Conservation (phyloP, 257 asterid genomes). For the Solanum acaule region DNA sequence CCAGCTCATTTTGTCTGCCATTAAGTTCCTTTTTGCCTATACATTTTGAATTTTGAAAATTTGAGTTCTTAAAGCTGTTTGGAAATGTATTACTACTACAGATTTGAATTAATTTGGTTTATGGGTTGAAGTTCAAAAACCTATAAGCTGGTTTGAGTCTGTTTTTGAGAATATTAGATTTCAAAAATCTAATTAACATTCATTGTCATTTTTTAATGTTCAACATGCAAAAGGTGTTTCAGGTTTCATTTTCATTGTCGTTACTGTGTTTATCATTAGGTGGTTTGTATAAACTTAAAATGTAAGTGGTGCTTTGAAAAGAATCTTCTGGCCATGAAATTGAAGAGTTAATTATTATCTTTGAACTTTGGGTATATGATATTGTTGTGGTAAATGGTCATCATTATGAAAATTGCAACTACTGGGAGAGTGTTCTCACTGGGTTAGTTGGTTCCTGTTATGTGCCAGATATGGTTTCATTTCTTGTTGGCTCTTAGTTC, state of each 20-base stretch:
- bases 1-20: neutral
- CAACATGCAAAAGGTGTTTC: neutral
- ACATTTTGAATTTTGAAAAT: neutral
- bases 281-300: too few relatives aligned
- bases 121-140: neutral
- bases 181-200: neutral
- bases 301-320: neutral
- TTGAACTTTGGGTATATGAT: neutral
- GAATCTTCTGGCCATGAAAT: neutral
- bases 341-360: neutral
- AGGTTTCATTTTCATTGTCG: neutral
- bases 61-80: neutral
- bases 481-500: neutral
- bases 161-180: neutral
- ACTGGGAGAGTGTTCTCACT: neutral
- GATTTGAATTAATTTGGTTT: neutral
- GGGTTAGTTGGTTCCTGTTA: neutral
- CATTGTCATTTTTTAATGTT: neutral
- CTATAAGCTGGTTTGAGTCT: neutral
- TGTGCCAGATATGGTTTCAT: neutral
- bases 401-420: neutral
- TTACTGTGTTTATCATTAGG: neutral
- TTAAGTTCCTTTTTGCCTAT: neutral
- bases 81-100: neutral
- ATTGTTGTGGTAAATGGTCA: neutral